Percentiles rank a stretch among this genome's conserved stretches.
These are phyloP conservation scores for Myrmaecium sp. DNA, from an alignment of 2,329 filamentous ascomycete genomes.

Conservation along the genomic window DNA sequence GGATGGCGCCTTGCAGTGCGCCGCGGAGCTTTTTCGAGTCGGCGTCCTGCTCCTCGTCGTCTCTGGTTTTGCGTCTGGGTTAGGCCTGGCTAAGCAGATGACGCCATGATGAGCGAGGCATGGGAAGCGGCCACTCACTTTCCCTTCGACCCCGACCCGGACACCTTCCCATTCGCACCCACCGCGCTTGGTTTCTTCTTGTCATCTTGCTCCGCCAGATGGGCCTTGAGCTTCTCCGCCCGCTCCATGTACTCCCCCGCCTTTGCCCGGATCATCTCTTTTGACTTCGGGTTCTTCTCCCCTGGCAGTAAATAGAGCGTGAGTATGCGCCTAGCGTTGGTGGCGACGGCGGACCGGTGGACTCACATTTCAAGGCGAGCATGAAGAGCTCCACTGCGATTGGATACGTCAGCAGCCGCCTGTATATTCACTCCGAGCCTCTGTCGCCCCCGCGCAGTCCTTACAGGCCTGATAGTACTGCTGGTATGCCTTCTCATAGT, in stretches of 20 bases:
- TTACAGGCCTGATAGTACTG: slow-evolving; percentile 68
- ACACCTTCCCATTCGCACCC: slow-evolving; percentile 52
- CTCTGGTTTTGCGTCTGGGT: slow-evolving; percentile 17
- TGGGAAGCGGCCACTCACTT: slow-evolving; percentile 25
- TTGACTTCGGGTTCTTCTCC: slow-evolving; percentile 96
- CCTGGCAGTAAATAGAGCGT: slow-evolving; percentile 15
- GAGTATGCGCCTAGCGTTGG: slow-evolving; percentile 3
- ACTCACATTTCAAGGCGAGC: slow-evolving; percentile 77
- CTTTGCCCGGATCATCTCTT: slow-evolving; percentile 94
- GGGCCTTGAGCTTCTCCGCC: slow-evolving; percentile 91
- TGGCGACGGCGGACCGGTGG: neutral
- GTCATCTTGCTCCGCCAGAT: slow-evolving; percentile 62
- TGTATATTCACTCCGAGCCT: slow-evolving; percentile 1
- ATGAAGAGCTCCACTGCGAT: slow-evolving; percentile 89
- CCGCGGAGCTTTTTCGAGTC: slow-evolving; percentile 91
- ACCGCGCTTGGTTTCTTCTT: slow-evolving; percentile 54
- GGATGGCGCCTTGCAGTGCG: slow-evolving; percentile 77
- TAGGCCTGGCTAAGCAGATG: neutral
- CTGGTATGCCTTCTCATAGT: slow-evolving; percentile 95
- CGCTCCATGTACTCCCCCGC: slow-evolving; percentile 96
- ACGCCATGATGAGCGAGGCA: slow-evolving; percentile 2
- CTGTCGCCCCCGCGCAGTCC: too few species aligned
- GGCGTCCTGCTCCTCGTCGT: slow-evolving; percentile 59
- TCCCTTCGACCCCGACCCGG: slow-evolving; percentile 44
- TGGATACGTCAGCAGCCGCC: too few species aligned